These are phyloP conservation scores for Diaporthe australafricana DNA, from an alignment of 2,329 filamentous ascomycete species.

Conservation along the genomic window DNA sequence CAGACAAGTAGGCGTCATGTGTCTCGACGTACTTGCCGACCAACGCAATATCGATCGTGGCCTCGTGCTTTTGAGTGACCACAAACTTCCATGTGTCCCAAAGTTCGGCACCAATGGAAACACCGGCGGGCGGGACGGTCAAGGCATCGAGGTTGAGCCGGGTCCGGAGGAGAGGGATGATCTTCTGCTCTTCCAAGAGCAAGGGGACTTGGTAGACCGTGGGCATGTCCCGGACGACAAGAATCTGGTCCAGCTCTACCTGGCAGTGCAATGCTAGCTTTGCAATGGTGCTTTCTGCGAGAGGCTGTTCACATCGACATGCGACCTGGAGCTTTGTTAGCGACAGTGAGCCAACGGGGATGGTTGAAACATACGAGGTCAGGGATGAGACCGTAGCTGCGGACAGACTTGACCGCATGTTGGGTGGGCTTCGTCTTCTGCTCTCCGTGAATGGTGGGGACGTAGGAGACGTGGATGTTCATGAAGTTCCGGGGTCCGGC, in stretches of 20 bases:
- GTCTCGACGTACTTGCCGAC: conserved; percentile 93
- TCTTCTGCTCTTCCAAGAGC: conserved; percentile 85
- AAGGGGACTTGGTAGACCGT: conserved; percentile 95
- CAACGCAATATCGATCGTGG: conserved; percentile 82
- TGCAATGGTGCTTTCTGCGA: conserved; percentile 79
- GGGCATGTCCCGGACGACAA: conserved; percentile 89
- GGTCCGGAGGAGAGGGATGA: conserved; percentile 74
- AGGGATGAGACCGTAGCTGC: conserved; percentile 81
- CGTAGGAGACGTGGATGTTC: conserved; percentile 89
- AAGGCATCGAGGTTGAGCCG: conserved; percentile 74
- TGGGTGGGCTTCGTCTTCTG: conserved; percentile 99
- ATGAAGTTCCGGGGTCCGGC: conserved; percentile 84
- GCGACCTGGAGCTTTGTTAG: conserved; percentile 73
- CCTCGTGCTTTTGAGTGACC: conserved; percentile 73
- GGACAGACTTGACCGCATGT: conserved; percentile 84
- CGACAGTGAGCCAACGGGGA: conserved; percentile 21
- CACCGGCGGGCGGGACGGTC: conserved; percentile 61
- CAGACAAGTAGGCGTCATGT: conserved; percentile 82
- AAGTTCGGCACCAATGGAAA: conserved; percentile 73
- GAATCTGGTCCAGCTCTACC: conserved; percentile 84
- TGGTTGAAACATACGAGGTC: conserved; percentile 66
- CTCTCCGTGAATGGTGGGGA: conserved; percentile 77
- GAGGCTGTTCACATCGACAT: conserved; percentile 84
- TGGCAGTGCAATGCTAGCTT: conserved; percentile 94
- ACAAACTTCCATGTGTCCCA: conserved; percentile 85